phyloP scores from a whole-genome alignment of 2,329 filamentous ascomycete genomes.

The Alternaria infectoria region DNA sequence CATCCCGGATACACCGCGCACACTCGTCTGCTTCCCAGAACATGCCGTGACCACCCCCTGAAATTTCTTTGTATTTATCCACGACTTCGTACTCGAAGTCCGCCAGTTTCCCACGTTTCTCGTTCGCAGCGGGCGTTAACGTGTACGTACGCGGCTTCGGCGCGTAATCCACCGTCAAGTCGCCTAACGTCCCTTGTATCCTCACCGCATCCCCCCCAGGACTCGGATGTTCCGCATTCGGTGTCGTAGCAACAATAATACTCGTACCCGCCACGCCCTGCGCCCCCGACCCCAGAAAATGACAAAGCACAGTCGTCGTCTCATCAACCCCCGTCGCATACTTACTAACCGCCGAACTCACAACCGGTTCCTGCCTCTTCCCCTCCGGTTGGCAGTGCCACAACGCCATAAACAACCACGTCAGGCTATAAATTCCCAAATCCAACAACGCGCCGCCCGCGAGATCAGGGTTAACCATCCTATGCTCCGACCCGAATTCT shows the following conservation, averaged over 20 bases:
- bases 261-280: constrained; percentile 70
- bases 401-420: constrained; percentile 87
- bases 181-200: constrained; percentile 79
- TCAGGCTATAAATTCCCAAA: constrained; percentile 85
- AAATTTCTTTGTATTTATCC: constrained; percentile 52
- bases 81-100: constrained; percentile 55
- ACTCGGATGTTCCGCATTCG: constrained; percentile 58
- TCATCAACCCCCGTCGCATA: constrained; percentile 78
- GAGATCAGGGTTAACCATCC: constrained; percentile 85
- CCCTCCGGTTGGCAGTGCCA: constrained; percentile 60
- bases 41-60: constrained; percentile 76
- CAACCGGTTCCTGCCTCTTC: constrained; percentile 70
- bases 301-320: constrained; percentile 74
- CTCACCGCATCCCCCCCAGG: constrained; percentile 64
- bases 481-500: constrained; percentile 62
- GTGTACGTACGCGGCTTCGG: constrained; percentile 70
- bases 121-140: constrained; percentile 71
- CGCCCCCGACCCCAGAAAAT: constrained; percentile 67
- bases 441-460: constrained; percentile 85
- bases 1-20: constrained; percentile 75
- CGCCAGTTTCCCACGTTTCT: constrained; percentile 57
- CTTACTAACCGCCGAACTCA: constrained; percentile 68
- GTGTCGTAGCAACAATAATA: constrained; percentile 58
- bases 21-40: constrained; percentile 88
- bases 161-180: constrained; percentile 77